Evolutionary conservation across 805 yeast genomes (phyloP).

Genomic region (Millerozyma acaciae): DNA sequence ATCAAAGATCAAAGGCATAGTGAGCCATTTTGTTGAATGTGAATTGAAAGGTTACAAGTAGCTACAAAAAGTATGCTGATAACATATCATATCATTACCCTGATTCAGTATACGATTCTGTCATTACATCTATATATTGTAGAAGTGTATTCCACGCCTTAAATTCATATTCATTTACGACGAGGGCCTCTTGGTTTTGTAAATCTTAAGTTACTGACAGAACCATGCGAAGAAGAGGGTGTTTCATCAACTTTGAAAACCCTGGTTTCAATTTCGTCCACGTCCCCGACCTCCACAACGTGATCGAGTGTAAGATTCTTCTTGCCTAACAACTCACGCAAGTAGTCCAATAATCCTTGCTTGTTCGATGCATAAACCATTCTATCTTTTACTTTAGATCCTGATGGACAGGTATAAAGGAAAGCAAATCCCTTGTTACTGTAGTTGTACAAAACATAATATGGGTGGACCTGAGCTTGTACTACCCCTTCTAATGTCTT

Average conservation of each 20-base stretch:
- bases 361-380: slow-evolving; percentile 89
- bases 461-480: slow-evolving; percentile 43
- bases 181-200: slow-evolving; percentile 72
- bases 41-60: slow-evolving; percentile 13
- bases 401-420: slow-evolving; percentile 85
- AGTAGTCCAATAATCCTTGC: slow-evolving; percentile 51
- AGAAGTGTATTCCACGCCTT: not conserved
- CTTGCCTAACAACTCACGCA: slow-evolving; percentile 36
- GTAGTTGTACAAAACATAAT: slow-evolving; percentile 51
- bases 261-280: slow-evolving; percentile 59
- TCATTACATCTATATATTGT: not conserved
- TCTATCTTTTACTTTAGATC: slow-evolving; percentile 82
- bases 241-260: slow-evolving; percentile 30
- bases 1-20: slow-evolving; percentile 16
- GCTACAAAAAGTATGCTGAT: no score
- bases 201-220: slow-evolving; percentile 28
- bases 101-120: no score
- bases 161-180: slow-evolving; percentile 24
- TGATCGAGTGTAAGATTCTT: slow-evolving; percentile 35
- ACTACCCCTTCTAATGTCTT: slow-evolving; percentile 18
- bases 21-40: slow-evolving; percentile 20
- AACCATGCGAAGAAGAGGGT: slow-evolving; percentile 3
- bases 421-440: slow-evolving; percentile 45
- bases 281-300: slow-evolving; percentile 67
- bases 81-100: no score